Conservation (phyloP, 208 protist genomes). For the Endotrypanum monterogeii region DNA sequence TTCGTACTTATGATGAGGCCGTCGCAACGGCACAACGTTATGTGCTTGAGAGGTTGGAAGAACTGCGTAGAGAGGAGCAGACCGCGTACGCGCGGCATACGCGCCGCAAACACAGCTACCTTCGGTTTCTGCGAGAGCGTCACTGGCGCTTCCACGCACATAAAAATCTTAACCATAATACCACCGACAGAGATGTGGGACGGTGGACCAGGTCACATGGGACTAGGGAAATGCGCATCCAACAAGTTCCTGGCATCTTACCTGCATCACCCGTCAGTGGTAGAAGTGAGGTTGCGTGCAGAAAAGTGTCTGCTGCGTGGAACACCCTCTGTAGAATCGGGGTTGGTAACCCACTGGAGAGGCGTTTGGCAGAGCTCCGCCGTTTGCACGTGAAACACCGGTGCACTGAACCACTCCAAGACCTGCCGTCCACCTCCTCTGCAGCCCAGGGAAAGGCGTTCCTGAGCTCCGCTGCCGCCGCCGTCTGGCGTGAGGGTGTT, state of each 20-base stretch:
- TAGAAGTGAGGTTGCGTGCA: conserved; percentile 7
- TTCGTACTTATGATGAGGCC: conserved; percentile 16
- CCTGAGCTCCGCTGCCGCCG: background rate
- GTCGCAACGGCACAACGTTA: conserved; percentile 8
- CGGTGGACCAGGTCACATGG: background rate
- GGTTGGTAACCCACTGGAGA: conserved; percentile 7
- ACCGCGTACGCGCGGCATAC: conserved; percentile 16
- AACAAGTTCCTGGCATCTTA: background rate
- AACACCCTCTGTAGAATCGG: conserved; percentile 18
- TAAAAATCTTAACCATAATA: background rate
- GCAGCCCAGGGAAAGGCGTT: background rate
- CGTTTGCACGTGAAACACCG: conserved; percentile 14
- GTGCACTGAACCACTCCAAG: conserved; percentile 15
- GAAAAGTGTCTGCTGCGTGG: conserved; percentile 31
- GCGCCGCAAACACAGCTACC: conserved; percentile 15
- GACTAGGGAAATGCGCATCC: background rate
- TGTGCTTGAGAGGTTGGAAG: conserved; percentile 3
- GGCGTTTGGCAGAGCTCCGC: conserved; percentile 21
- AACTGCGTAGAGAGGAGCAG: conserved; percentile 18
- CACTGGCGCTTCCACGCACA: background rate
- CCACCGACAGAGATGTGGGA: background rate
- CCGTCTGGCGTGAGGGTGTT: conserved; percentile 16
- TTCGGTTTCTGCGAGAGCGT: conserved; percentile 24
- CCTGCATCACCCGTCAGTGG: background rate
- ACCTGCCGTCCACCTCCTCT: background rate